Conservation (phyloP, 768 basidiomycete genomes). For the Hortiboletus flavorubellus region DNA sequence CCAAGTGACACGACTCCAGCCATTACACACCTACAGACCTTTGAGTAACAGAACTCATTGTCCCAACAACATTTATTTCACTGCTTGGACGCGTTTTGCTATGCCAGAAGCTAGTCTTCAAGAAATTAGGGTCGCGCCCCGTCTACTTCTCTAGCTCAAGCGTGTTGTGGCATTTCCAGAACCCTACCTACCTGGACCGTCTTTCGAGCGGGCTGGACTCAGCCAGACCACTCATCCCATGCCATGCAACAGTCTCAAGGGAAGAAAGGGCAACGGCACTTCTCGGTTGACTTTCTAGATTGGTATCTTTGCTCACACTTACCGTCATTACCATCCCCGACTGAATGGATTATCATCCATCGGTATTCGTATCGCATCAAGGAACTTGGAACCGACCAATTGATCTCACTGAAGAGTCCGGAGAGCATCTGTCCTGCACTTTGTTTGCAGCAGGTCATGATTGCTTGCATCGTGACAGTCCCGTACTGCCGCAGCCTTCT, state of each 20-base stretch:
- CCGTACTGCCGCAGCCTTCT: too few species aligned
- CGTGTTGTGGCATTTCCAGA: slow-evolving; percentile 2
- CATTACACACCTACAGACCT: not conserved
- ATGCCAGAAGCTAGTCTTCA: not conserved
- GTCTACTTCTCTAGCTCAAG: not conserved
- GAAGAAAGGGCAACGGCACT: not conserved
- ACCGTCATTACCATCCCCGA: not conserved
- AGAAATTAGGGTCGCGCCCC: not conserved
- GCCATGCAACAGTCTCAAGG: not conserved
- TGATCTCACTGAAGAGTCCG: too few species aligned
- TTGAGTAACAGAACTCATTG: not conserved
- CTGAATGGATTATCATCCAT: not conserved
- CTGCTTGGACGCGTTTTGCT: not conserved
- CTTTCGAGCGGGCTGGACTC: slow-evolving; percentile 2
- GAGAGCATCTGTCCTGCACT: too few species aligned
- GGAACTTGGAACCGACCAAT: not conserved
- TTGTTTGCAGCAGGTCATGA: too few species aligned
- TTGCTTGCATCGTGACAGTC: too few species aligned
- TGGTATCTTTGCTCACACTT: not conserved
- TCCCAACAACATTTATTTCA: not conserved
- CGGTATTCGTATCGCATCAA: slow-evolving; percentile 2
- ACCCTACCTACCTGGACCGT: slow-evolving; percentile 1
- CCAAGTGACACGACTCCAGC: not conserved
- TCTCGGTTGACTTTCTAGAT: not conserved
- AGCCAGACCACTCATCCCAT: not conserved